A percentile compares a stretch with the other conserved stretches of the same genome.
phyloP scores from a whole-genome alignment of 129 eudicot species.

The Scalesia atractyloides region DNA sequence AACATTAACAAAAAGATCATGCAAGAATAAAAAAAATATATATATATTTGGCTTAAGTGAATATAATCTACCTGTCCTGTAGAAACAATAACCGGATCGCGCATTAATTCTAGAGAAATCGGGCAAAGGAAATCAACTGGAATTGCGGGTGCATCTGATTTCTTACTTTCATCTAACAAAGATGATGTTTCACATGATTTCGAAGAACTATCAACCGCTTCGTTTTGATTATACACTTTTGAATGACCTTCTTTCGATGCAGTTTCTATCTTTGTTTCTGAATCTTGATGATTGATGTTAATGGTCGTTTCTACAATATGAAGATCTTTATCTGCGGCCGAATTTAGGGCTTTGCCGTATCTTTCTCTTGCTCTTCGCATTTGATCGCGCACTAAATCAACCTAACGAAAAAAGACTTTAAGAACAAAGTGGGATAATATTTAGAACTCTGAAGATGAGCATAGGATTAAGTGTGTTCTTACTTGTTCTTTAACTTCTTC shows the following conservation, averaged over 20 bases:
- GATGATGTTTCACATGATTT: slow-evolving; percentile 33
- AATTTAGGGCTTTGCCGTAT: slow-evolving; percentile 47
- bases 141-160: slow-evolving; percentile 51
- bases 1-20: slow-evolving; percentile 1
- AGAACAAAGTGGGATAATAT: neutral
- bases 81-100: slow-evolving; percentile 89
- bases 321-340: slow-evolving; percentile 46
- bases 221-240: slow-evolving; percentile 26
- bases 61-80: slow-evolving; percentile 75
- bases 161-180: slow-evolving; percentile 51
- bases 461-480: slow-evolving; percentile 6
- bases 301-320: slow-evolving; percentile 32
- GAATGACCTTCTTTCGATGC: slow-evolving; percentile 32
- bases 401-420: slow-evolving; percentile 35
- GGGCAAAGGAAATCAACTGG: slow-evolving; percentile 89
- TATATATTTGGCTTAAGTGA: neutral
- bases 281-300: slow-evolving; percentile 44
- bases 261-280: slow-evolving; percentile 32
- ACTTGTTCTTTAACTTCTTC: slow-evolving; percentile 97
- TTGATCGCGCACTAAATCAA: slow-evolving; percentile 73
- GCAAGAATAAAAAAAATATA: neutral
- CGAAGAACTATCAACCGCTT: slow-evolving; percentile 34
- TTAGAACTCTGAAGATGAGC: too few species aligned
- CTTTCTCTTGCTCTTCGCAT: slow-evolving; percentile 61
- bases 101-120: slow-evolving; percentile 84